A percentile compares a stretch with the other conserved stretches of the same genome.
Conservation (phyloP, 352 stramenopile genomes). For the Pythium catenulatum region DNA sequence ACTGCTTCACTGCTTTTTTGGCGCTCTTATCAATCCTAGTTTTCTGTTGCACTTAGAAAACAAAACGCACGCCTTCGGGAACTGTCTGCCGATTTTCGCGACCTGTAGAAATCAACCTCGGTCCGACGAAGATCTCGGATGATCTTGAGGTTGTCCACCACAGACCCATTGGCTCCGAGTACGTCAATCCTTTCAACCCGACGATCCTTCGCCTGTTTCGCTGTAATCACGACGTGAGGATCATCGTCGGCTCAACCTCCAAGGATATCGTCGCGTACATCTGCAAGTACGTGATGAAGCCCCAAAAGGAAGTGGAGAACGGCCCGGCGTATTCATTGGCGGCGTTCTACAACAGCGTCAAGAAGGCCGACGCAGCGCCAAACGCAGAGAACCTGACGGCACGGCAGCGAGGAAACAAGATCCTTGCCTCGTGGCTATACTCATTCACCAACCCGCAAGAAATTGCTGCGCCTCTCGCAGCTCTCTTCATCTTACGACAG, state of each 20-base stretch:
- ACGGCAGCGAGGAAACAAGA: not conserved
- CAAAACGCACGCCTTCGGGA: not conserved
- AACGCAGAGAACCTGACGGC: not conserved
- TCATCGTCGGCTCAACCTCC: not conserved
- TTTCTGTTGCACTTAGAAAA: no score
- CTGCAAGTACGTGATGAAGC: conserved; percentile 15
- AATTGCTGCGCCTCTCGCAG: not conserved
- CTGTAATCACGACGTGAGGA: conserved; percentile 18
- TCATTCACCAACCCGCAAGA: conserved; percentile 19
- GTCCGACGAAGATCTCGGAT: not conserved
- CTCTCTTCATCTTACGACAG: not conserved
- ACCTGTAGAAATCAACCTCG: not conserved
- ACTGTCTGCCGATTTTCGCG: not conserved
- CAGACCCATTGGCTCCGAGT: conserved; percentile 21
- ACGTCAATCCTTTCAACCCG: conserved; percentile 12
- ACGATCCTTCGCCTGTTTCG: not conserved
- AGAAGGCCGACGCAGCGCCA: not conserved
- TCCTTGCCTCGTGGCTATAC: not conserved
- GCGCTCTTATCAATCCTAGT: no score
- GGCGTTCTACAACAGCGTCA: not conserved
- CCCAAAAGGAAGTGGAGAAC: conserved; percentile 18
- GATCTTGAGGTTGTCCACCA: not conserved
- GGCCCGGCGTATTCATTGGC: conserved; percentile 10
- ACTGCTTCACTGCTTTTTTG: not conserved
- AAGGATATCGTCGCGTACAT: conserved; percentile 21